Conservation (phyloP, 306 rosid genomes). For the Rosa rugosa region DNA sequence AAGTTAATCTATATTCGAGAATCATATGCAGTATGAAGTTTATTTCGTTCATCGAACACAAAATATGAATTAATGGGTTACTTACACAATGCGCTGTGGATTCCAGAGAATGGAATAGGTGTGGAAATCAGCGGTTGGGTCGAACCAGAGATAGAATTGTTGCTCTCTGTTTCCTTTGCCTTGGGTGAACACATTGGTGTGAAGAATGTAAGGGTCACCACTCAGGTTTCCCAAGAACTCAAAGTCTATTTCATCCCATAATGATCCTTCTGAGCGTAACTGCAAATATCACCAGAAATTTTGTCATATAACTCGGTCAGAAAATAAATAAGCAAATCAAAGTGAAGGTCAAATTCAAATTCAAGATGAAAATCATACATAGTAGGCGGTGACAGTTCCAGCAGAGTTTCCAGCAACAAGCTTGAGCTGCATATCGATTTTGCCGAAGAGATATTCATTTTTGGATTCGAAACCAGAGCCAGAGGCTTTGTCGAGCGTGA, state of each 20-base stretch:
- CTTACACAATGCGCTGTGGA: constrained; percentile 58
- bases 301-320: background rate
- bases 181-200: constrained; percentile 65
- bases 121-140: constrained; percentile 65
- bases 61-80: background rate
- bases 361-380: constrained; percentile 33
- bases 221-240: constrained; percentile 78
- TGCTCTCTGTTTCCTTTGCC: constrained; percentile 74
- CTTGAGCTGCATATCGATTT: constrained; percentile 69
- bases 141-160: constrained; percentile 75
- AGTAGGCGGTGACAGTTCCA: constrained; percentile 71
- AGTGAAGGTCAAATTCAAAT: background rate
- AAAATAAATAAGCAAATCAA: background rate
- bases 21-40: background rate
- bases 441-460: constrained; percentile 49
- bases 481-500: constrained; percentile 48
- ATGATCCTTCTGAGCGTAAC: constrained; percentile 63
- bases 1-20: no score
- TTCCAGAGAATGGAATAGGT: constrained; percentile 73
- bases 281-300: constrained; percentile 6
- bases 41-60: background rate
- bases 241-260: constrained; percentile 75
- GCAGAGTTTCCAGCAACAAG: constrained; percentile 72
- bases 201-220: constrained; percentile 75
- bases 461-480: constrained; percentile 65